Base-by-base conservation (phyloP, 345 rosid genomes). In the Isatis tinctoria region DNA sequence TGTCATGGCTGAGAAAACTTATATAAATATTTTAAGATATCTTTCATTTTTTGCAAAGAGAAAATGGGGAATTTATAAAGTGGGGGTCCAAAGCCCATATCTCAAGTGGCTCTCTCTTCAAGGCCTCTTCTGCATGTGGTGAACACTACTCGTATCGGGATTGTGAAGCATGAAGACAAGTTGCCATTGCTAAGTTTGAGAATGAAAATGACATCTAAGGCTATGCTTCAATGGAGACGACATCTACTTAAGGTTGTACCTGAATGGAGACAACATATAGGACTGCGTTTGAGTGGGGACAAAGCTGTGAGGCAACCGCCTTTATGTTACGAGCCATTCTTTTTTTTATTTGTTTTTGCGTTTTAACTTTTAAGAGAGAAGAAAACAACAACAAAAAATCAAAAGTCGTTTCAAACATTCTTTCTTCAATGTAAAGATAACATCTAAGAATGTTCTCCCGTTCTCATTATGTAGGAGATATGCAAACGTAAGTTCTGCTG, bases 271-370 rank as follows among this genome's bases (percentile, higher is more conserved):
- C 57, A 57, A 57, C 26, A 17, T 58, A 58, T 6, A 33, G 27
- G 61, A n/a, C 41, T 18, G 26, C 20, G 28, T 35, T 35, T 35
- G 63, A 35, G 22, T 35, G n/a, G 44, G 5, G n/a, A 59, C 44
- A 35, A 59, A 59, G 63, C 41, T 59, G 63, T 36, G 44, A 36
- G 44, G 30, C 47, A 70, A 70, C 66, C 74, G 66, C 37, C 74
- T 59, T 45, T 45, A 22, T 60, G 3, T 36, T 52, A 32, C 14
- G n/a, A 58, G 49, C 65, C 66, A 44, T 48, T 5, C 5, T 6
- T 69, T 24, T 69, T 24, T 26, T 24, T 49, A 18, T 24, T n/a
- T 57, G 27, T 54, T 68, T 26, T 27, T 4, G 36, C 8, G 17
- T 7, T 18, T 18, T 8, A 43, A 12, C 11, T 7, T 18, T 18